Percentiles rank a stretch among this genome's conserved stretches.
These are phyloP conservation scores for Davidsoniella australis DNA, from an alignment of 2,329 filamentous ascomycete species.

Conservation along the genomic window DNA sequence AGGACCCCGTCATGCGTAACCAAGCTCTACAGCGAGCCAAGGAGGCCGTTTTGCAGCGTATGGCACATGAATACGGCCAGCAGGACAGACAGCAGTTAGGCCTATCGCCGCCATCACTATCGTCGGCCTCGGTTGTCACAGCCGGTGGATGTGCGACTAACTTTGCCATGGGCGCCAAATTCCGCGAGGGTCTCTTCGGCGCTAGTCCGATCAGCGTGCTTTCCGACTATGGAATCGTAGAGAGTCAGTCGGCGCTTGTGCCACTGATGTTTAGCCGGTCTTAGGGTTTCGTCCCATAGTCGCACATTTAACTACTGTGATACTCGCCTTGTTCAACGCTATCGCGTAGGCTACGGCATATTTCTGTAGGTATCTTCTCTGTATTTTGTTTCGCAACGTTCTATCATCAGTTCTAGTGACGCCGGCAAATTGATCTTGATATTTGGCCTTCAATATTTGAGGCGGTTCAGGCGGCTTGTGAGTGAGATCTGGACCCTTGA, in stretches of 20 bases:
- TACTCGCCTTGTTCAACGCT: no score
- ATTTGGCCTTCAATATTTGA: no score
- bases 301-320: background rate
- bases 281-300: constrained; percentile 13
- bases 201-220: constrained; percentile 21
- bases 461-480: no score
- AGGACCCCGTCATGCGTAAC: constrained; percentile 37
- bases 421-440: no score
- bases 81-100: background rate
- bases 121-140: background rate
- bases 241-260: constrained; percentile 36
- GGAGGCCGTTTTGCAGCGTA: constrained; percentile 41
- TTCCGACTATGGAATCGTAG: constrained; percentile 29
- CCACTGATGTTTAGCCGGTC: constrained; percentile 41
- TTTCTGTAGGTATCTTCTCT: no score
- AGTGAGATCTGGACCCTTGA: no score
- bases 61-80: constrained; percentile 31
- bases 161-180: constrained; percentile 21
- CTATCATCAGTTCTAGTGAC: no score
- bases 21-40: constrained; percentile 41
- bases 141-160: constrained; percentile 9
- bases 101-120: background rate
- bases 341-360: no score
- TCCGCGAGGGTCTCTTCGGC: constrained; percentile 28
- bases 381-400: no score